Evolutionary conservation across 768 basidiomycete species (phyloP).

Genomic region (Agaricus sinodeliciosus): DNA sequence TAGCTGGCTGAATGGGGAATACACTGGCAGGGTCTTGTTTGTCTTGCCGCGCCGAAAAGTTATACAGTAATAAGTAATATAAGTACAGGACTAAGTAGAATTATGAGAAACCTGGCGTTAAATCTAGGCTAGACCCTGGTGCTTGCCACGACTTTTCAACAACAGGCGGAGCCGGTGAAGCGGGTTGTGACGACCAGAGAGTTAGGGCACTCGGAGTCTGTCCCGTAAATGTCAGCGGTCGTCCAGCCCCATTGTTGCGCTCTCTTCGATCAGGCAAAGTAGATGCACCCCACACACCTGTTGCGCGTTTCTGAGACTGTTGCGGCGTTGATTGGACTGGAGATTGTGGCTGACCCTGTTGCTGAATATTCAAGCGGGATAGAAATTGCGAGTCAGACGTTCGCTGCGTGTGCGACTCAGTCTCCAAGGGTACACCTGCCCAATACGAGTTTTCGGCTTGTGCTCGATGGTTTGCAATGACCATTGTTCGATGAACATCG

Average conservation of each 20-base stretch:
- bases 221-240: constrained; percentile 42
- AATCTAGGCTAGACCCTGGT: constrained; percentile 33
- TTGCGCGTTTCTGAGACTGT: constrained; percentile 30
- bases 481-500: constrained; percentile 33
- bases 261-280: constrained; percentile 9
- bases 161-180: constrained; percentile 33
- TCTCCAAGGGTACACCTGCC: constrained; percentile 7
- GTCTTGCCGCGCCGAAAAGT: constrained; percentile 1
- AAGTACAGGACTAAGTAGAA: constrained; percentile 7
- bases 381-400: constrained; percentile 12
- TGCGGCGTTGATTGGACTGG: constrained; percentile 16
- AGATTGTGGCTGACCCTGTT: constrained; percentile 24
- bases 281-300: constrained; percentile 10
- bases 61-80: constrained; percentile 10
- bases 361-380: constrained; percentile 7
- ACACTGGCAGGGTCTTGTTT: constrained; percentile 1
- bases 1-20: constrained; percentile 6
- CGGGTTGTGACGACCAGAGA: constrained; percentile 33
- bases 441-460: constrained; percentile 8
- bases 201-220: constrained; percentile 45
- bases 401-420: constrained; percentile 18
- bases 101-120: constrained; percentile 19
- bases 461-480: constrained; percentile 8
- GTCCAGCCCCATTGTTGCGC: constrained; percentile 17
- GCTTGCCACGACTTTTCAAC: constrained; percentile 41